Percentiles rank a stretch among this genome's conserved stretches.
Conservation (phyloP, 208 protist species). For the Lotmaria passim region DNA sequence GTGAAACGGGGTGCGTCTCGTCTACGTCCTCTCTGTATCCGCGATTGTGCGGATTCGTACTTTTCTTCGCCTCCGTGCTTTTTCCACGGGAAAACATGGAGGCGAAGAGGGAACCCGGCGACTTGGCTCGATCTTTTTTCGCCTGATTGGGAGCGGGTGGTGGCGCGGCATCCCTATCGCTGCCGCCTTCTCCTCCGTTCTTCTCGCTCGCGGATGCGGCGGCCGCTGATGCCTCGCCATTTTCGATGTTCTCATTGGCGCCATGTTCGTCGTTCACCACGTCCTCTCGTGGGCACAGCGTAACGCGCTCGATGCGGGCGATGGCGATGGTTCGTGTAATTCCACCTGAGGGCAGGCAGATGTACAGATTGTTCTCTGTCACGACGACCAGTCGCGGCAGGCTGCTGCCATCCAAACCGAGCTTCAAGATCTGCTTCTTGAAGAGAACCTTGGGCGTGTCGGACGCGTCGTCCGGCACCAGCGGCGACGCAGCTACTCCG, state of each 20-base stretch:
- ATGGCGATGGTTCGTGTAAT: conserved; percentile 53
- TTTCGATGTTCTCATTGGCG: conserved; percentile 1
- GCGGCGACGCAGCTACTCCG: background rate
- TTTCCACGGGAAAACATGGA: conserved; percentile 10
- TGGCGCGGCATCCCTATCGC: background rate
- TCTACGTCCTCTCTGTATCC: conserved; percentile 9
- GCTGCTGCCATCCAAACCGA: conserved; percentile 51
- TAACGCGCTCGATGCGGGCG: conserved; percentile 34
- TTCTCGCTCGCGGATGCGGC: background rate
- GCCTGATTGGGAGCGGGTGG: background rate
- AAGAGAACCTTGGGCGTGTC: conserved; percentile 12
- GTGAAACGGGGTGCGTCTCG: conserved; percentile 7
- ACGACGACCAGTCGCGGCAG: conserved; percentile 45
- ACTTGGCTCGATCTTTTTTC: background rate
- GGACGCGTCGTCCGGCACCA: conserved; percentile 1
- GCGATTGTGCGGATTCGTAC: background rate
- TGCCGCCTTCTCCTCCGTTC: background rate
- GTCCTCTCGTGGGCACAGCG: conserved; percentile 29
- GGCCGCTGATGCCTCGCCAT: background rate
- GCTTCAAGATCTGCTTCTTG: conserved; percentile 46
- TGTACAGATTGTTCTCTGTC: conserved; percentile 39
- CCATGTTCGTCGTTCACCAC: conserved; percentile 9
- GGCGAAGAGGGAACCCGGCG: conserved; percentile 7
- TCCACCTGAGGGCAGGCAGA: conserved; percentile 51
- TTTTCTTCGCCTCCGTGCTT: background rate